Conservation (phyloP, 2,329 filamentous ascomycete genomes). For the Rugonectria rugulosa region DNA sequence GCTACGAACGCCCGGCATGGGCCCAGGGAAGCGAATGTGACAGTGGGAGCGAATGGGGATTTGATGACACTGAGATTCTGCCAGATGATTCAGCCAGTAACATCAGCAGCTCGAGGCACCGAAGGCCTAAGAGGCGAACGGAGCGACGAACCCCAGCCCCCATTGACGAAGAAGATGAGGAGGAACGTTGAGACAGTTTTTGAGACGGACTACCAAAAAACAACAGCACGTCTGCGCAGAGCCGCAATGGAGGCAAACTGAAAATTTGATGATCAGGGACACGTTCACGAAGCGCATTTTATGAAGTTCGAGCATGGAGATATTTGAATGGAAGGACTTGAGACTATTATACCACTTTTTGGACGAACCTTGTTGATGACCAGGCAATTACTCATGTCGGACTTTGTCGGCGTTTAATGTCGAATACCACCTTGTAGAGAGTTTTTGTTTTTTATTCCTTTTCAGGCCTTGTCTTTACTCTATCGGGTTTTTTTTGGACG, state of each 20-base stretch:
- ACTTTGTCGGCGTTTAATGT: conserved; percentile 30
- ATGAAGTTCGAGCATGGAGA: conserved; percentile 26
- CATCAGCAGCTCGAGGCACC: conserved; percentile 74
- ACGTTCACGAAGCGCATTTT: conserved; percentile 14
- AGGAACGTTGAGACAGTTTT: conserved; percentile 44
- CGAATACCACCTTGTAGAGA: conserved; percentile 38
- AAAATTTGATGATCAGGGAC: conserved; percentile 31
- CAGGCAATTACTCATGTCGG: too few species aligned
- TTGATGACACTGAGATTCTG: conserved; percentile 68
- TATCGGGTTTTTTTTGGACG: too few species aligned
- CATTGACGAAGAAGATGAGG: conserved; percentile 77
- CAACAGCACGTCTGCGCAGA: conserved; percentile 6
- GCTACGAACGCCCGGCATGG: conserved; percentile 53
- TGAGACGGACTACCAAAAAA: not conserved
- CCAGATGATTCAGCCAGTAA: conserved; percentile 85
- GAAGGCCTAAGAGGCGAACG: conserved; percentile 71
- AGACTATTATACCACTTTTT: conserved; percentile 25
- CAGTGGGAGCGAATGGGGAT: conserved; percentile 67
- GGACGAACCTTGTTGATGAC: conserved; percentile 31
- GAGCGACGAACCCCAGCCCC: conserved; percentile 76
- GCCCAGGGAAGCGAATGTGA: conserved; percentile 54
- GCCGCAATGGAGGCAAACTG: conserved; percentile 9
- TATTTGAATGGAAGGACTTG: conserved; percentile 26
- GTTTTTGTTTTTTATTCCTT: not conserved
- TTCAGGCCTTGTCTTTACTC: too few species aligned